phyloP scores from a whole-genome alignment of 768 basidiomycete genomes.

The Tylopilus intermedius region DNA sequence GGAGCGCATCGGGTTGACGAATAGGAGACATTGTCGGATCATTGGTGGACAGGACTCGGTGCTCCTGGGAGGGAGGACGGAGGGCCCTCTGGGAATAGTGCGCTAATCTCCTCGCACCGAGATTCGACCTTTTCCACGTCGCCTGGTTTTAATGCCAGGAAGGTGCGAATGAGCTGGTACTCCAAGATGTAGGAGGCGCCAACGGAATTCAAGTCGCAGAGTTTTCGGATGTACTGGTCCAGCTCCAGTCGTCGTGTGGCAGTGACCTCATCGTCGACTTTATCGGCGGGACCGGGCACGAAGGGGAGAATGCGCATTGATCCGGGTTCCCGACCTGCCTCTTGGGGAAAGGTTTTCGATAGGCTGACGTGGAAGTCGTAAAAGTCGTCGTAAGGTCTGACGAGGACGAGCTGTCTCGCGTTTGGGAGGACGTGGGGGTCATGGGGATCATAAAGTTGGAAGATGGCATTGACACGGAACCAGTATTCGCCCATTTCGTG shows the following conservation, averaged over 20 bases:
- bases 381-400: conserved; percentile 96
- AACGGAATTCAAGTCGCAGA: conserved; percentile 64
- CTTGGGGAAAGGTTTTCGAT: conserved; percentile 80
- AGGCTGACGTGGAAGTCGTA: conserved; percentile 94
- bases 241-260: conserved; percentile 76
- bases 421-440: conserved; percentile 55
- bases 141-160: conserved; percentile 81
- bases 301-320: conserved; percentile 80
- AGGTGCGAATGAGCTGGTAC: conserved; percentile 72
- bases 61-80: conserved; percentile 40
- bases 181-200: conserved; percentile 79
- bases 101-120: conserved; percentile 53
- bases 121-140: conserved; percentile 71
- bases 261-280: conserved; percentile 81
- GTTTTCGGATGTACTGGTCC: conserved; percentile 78
- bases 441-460: conserved; percentile 70
- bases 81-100: conserved; percentile 36
- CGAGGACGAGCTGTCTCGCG: conserved; percentile 78
- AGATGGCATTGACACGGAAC: conserved; percentile 91
- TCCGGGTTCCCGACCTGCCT: conserved; percentile 75
- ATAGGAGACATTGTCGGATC: conserved; percentile 47
- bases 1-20: conserved; percentile 21
- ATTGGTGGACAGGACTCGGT: conserved; percentile 34
- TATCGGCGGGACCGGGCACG: conserved; percentile 91
- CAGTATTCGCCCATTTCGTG: conserved; percentile 94